Percentiles rank a stretch among this genome's conserved stretches.
Evolutionary conservation across 2,329 filamentous ascomycete species (phyloP).

Genomic region (Trichoderma asperellum): DNA sequence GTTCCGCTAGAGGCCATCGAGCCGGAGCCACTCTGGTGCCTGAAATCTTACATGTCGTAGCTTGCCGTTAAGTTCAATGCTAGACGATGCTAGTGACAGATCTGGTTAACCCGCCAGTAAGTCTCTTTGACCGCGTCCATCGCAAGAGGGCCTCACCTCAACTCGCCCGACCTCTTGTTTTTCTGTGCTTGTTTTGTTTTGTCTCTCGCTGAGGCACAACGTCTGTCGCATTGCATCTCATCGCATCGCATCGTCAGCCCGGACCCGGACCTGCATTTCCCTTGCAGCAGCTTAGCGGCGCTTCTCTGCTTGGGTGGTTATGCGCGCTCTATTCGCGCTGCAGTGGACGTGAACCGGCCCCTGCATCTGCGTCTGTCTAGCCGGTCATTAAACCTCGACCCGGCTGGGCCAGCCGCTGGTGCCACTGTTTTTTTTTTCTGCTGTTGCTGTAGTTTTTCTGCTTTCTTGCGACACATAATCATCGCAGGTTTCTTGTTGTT

Average conservation of each 20-base stretch:
- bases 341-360: not conserved
- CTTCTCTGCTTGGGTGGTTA: constrained; percentile 17
- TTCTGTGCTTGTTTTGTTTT: not conserved
- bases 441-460: not conserved
- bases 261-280: constrained; percentile 18
- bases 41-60: constrained; percentile 14
- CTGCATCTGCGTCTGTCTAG: constrained; percentile 8
- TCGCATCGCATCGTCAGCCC: not conserved
- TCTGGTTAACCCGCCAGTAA: constrained; percentile 7
- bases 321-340: not conserved
- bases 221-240: not conserved
- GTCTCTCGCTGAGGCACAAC: not conserved
- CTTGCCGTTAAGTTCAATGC: constrained; percentile 8
- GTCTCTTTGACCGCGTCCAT: not conserved
- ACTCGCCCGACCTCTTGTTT: not conserved
- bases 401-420: not conserved
- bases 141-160: constrained; percentile 8
- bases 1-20: constrained; percentile 1
- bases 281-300: constrained; percentile 15
- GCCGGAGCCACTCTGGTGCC: constrained; percentile 8
- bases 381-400: not conserved
- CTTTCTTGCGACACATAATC: not conserved
- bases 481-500: not conserved
- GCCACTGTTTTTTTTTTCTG: not conserved
- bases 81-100: constrained; percentile 15